A percentile compares a stretch with the other conserved stretches of the same genome.
These are phyloP conservation scores for Arthrobotrys sphaeroides DNA, from an alignment of 2,329 filamentous ascomycete species.

Conservation along the genomic window DNA sequence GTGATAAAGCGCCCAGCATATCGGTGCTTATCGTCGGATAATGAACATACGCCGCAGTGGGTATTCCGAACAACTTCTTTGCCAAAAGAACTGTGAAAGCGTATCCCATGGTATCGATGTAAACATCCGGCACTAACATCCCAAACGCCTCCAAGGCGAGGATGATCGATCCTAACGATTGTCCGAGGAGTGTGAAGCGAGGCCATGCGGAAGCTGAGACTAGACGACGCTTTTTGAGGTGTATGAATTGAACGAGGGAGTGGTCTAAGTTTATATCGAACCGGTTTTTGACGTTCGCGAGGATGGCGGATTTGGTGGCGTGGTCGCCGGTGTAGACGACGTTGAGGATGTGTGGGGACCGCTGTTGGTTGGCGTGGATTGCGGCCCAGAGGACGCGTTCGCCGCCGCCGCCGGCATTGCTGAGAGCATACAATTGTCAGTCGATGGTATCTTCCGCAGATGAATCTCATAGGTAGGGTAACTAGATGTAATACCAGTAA, in stretches of 20 bases:
- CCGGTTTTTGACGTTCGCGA: conserved; percentile 79
- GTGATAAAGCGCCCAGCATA: conserved; percentile 90
- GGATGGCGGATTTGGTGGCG: conserved; percentile 82
- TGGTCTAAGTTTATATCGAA: conserved; percentile 93
- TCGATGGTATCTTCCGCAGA: conserved; percentile 42
- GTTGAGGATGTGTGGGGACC: conserved; percentile 88
- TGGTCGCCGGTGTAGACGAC: conserved; percentile 96
- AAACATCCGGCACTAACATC: conserved; percentile 90
- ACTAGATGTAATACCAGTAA: conserved; percentile 74
- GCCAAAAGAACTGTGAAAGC: conserved; percentile 86
- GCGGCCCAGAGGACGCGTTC: conserved; percentile 97
- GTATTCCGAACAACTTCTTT: conserved; percentile 84
- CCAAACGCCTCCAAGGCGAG: conserved; percentile 92
- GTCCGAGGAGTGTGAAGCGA: conserved; percentile 90
- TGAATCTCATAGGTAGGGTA: not conserved
- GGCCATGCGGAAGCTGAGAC: conserved; percentile 89
- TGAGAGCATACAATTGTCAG: conserved; percentile 60
- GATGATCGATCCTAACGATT: conserved; percentile 86
- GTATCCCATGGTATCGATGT: conserved; percentile 98
- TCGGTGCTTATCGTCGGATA: conserved; percentile 98
- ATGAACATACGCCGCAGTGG: conserved; percentile 93
- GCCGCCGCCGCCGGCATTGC: conserved; percentile 94
- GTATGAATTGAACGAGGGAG: conserved; percentile 85
- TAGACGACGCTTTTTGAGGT: conserved; percentile 85
- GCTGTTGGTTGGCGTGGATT: conserved; percentile 85